Base-by-base conservation (phyloP, 176 grass and related monocot genomes). In the Eleusine coracana region DNA sequence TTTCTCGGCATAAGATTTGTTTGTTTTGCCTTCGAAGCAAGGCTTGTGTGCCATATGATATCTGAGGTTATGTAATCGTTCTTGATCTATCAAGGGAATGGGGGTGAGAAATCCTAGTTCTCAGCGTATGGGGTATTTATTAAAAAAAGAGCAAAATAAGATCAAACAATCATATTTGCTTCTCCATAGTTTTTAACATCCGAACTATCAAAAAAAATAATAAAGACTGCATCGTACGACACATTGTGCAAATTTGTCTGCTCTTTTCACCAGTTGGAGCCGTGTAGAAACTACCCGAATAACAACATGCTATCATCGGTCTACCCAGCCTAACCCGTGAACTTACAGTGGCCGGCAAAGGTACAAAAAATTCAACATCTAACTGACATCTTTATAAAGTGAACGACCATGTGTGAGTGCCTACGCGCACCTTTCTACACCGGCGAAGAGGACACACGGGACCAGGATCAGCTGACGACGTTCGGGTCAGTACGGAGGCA, bases 1-100 rank as follows among this genome's bases (percentile, higher is more conserved):
- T 79, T 68, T 62, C 21, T 80, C 60, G 77, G 61, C 51, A 40
- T 12, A 31, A 79, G 38, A 79, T 79, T 52, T 70, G 75, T 74
- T 66, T 66, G 82, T 38, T 65, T 61, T 55, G 65, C 36, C 36
- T 72, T 78, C 65, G 12, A 28, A 61, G 61, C 68, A 41, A 7
- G 58, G 38, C 60, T 68, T 37, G 54, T 39, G 17, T 72, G 61
- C 38, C 62, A 20, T 42, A 50, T 36, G 45, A 29, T 73, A 55
- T 56, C 69, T 42, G 42, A 55, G 58, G 44, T 66, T 73, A 15
- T 73, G 84, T 86, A 86, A 42, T 39, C 49, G 78, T 50, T 62
- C 60, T 29, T 78, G 16, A 49, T 14, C 9, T 39, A 3, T 56
- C 11, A 20, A 21, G 50, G 41, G 16, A 78, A 45, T 41, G 15